Evolutionary conservation across 305 asterid genomes (phyloP).

Genomic region (Fraxinus ornus): DNA sequence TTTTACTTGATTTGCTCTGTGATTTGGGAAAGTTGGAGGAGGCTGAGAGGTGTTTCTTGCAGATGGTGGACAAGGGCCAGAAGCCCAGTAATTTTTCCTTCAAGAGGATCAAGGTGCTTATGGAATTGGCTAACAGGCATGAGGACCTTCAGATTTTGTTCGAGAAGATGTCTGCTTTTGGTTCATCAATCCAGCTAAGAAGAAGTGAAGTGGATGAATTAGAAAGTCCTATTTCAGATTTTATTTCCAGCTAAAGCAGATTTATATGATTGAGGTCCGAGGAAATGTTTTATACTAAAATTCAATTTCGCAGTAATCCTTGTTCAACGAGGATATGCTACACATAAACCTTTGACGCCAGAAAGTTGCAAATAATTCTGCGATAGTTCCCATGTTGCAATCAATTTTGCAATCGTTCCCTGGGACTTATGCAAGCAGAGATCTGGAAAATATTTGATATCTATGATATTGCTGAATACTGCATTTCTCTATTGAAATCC

Average conservation of each 20-base stretch:
- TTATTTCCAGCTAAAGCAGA: not conserved
- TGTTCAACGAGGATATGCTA: not conserved
- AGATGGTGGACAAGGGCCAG: slow-evolving; percentile 83
- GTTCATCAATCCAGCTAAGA: slow-evolving; percentile 30
- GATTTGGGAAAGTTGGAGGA: slow-evolving; percentile 67
- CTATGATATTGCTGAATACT: not conserved
- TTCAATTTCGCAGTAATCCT: not conserved
- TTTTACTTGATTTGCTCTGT: slow-evolving; percentile 74
- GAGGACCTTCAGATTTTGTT: slow-evolving; percentile 51
- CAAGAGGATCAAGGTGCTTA: slow-evolving; percentile 82
- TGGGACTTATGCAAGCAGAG: not conserved
- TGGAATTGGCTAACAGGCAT: slow-evolving; percentile 73
- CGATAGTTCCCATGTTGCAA: not conserved
- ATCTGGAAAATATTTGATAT: not conserved
- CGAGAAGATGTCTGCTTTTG: slow-evolving; percentile 66
- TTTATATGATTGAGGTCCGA: not conserved
- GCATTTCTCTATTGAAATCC: not conserved
- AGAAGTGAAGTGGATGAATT: slow-evolving; percentile 35
- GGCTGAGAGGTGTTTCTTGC: slow-evolving; percentile 87
- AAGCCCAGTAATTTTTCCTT: slow-evolving; percentile 74
- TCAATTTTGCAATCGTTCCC: not conserved
- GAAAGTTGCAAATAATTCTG: not conserved
- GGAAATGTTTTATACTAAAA: not conserved
- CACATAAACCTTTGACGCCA: not conserved
- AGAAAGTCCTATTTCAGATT: slow-evolving; percentile 41